Conservation (phyloP, 2,329 filamentous ascomycete genomes). For the Aspergillus nomiae region DNA sequence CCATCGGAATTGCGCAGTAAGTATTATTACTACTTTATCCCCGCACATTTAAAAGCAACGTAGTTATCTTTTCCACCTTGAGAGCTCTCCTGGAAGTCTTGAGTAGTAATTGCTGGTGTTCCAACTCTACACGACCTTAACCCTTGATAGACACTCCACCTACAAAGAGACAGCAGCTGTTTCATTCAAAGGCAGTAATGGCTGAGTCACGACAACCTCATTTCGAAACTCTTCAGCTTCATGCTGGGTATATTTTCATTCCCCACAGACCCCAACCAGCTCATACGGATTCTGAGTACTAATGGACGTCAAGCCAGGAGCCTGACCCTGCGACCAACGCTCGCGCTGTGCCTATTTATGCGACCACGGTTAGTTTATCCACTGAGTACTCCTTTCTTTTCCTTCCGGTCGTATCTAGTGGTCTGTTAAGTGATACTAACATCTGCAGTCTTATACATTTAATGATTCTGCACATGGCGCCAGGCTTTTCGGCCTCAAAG, state of each 20-base stretch:
- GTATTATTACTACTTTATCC: background rate
- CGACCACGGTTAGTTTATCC: constrained; percentile 65
- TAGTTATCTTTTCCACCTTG: background rate
- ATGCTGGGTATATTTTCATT: constrained; percentile 67
- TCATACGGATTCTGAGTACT: background rate
- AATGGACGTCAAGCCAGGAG: constrained; percentile 62
- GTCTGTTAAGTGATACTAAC: background rate
- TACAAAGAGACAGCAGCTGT: background rate
- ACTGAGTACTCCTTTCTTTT: background rate
- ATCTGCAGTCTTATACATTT: constrained; percentile 78
- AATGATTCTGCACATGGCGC: constrained; percentile 96
- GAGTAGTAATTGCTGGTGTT: background rate
- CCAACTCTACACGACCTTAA: background rate
- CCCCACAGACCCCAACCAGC: background rate
- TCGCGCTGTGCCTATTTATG: constrained; percentile 93
- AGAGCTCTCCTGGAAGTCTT: constrained; percentile 5
- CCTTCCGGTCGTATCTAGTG: background rate
- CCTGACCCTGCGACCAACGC: constrained; percentile 81
- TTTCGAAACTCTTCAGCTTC: constrained; percentile 84
- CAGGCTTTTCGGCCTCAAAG: constrained; percentile 92
- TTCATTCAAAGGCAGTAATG: constrained; percentile 29
- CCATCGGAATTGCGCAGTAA: constrained; percentile 9
- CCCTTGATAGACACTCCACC: background rate
- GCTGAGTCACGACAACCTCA: constrained; percentile 46
- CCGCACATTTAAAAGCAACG: background rate